Evolutionary conservation across 768 basidiomycete genomes (phyloP).

Genomic region (Cyclocybe aegerita): DNA sequence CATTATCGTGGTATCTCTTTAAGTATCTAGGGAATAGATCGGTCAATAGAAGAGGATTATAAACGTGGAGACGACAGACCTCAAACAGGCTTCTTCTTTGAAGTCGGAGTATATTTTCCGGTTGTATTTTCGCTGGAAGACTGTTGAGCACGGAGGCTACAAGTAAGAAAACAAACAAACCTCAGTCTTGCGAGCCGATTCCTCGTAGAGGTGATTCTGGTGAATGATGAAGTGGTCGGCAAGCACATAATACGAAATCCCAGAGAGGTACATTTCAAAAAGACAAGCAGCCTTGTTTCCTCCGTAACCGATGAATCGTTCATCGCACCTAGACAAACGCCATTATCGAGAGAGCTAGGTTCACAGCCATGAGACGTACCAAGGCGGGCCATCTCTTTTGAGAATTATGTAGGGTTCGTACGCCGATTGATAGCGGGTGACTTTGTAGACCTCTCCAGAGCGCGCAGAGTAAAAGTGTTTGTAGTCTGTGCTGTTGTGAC

Average conservation of each 20-base stretch:
- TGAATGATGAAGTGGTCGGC: conserved; percentile 88
- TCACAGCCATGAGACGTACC: conserved; percentile 40
- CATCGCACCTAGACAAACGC: conserved; percentile 68
- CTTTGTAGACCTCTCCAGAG: conserved; percentile 71
- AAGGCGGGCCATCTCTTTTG: conserved; percentile 72
- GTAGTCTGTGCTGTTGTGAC: conserved; percentile 84
- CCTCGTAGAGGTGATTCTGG: conserved; percentile 83
- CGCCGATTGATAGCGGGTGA: conserved; percentile 73
- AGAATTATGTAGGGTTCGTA: conserved; percentile 91
- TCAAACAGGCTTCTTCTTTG: conserved; percentile 69
- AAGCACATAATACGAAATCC: conserved; percentile 80
- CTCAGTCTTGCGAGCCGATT: conserved; percentile 69
- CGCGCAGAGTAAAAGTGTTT: conserved; percentile 58
- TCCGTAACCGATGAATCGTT: conserved; percentile 88
- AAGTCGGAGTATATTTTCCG: conserved; percentile 77
- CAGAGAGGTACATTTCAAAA: conserved; percentile 88
- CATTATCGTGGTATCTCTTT: conserved; percentile 53
- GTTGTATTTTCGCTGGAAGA: conserved; percentile 65
- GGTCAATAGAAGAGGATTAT: not conserved
- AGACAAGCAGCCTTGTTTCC: conserved; percentile 92
- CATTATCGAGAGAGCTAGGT: not conserved
- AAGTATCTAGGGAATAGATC: conserved; percentile 49
- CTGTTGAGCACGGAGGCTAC: not conserved
- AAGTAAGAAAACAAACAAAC: conserved; percentile 29
- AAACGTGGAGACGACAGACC: conserved; percentile 25